phyloP scores from a whole-genome alignment of 2,329 filamentous ascomycete genomes.

The Venturiaceae sp. region DNA sequence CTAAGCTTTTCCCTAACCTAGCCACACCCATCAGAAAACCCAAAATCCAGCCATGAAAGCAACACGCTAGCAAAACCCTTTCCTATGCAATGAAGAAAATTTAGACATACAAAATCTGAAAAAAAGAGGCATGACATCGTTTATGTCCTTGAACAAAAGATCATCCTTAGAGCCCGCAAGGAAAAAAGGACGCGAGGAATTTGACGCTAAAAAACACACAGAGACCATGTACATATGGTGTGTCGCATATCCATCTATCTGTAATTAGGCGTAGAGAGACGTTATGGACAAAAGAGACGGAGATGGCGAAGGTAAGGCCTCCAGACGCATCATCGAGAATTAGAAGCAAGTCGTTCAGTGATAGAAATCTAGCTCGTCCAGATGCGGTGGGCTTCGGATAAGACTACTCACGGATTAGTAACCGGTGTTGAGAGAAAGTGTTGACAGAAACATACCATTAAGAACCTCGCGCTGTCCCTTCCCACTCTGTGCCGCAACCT shows the following conservation, averaged over 20 bases:
- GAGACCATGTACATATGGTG: background rate
- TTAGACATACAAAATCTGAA: background rate
- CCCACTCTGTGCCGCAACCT: conserved; percentile 52
- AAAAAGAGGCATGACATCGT: background rate
- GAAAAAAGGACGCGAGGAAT: background rate
- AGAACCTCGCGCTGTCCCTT: conserved; percentile 43
- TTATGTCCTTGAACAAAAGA: background rate
- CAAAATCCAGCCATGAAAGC: too few relatives aligned
- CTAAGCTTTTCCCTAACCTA: background rate
- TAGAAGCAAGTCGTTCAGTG: too few relatives aligned
- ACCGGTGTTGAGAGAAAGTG: too few relatives aligned
- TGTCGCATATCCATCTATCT: too few relatives aligned
- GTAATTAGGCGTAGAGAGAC: background rate
- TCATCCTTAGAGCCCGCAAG: background rate
- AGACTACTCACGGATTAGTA: too few relatives aligned
- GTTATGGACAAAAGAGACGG: background rate
- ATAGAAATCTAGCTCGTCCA: background rate
- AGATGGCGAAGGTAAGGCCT: background rate
- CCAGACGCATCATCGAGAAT: background rate
- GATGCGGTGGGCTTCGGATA: background rate
- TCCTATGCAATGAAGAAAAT: background rate
- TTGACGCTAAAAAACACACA: background rate
- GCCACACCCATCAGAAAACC: too few relatives aligned
- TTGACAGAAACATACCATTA: conserved; percentile 34
- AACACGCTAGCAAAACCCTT: background rate